Evolutionary conservation across 805 yeast species (phyloP).

Genomic region (Hagleromyces aurorensis): DNA sequence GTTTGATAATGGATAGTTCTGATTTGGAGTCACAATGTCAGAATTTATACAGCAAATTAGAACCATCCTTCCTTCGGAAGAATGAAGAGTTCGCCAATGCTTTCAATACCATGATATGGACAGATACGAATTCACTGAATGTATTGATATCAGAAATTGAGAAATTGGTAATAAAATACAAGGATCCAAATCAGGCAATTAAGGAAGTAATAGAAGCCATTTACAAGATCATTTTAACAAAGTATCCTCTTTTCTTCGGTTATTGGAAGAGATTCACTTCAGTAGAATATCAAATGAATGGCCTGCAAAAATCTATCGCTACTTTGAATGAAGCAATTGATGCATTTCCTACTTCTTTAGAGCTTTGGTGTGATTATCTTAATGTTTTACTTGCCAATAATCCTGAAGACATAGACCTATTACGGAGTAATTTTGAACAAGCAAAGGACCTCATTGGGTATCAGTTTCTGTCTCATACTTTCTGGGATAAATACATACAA

Average conservation of each 20-base stretch:
- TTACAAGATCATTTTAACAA: slow-evolving; percentile 37
- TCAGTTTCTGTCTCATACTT: slow-evolving; percentile 66
- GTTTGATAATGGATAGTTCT: too few species aligned
- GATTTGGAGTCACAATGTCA: too few species aligned
- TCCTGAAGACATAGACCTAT: slow-evolving; percentile 25
- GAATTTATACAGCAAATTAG: too few species aligned
- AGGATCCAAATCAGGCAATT: slow-evolving; percentile 27
- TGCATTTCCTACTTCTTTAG: slow-evolving; percentile 50
- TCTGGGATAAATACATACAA: slow-evolving; percentile 76
- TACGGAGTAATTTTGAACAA: slow-evolving; percentile 38
- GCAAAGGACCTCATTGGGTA: slow-evolving; percentile 51
- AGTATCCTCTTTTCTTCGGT: slow-evolving; percentile 51
- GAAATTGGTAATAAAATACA: slow-evolving; percentile 28
- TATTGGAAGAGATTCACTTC: slow-evolving; percentile 60
- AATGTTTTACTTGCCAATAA: slow-evolving; percentile 41
- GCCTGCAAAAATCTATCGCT: slow-evolving; percentile 42
- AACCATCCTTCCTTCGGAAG: slow-evolving; percentile 23
- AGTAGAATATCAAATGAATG: slow-evolving; percentile 48
- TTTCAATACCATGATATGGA: slow-evolving; percentile 20
- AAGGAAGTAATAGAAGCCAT: slow-evolving; percentile 29
- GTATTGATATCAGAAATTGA: slow-evolving; percentile 31
- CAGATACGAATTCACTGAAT: slow-evolving; percentile 37
- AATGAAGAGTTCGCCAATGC: slow-evolving; percentile 19
- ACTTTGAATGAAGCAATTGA: slow-evolving; percentile 39
- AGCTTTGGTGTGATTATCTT: slow-evolving; percentile 61